Percentiles rank a stretch among this genome's conserved stretches.
phyloP scores from a whole-genome alignment of 2,329 filamentous ascomycete genomes.

The Aspergillus calidoustus region DNA sequence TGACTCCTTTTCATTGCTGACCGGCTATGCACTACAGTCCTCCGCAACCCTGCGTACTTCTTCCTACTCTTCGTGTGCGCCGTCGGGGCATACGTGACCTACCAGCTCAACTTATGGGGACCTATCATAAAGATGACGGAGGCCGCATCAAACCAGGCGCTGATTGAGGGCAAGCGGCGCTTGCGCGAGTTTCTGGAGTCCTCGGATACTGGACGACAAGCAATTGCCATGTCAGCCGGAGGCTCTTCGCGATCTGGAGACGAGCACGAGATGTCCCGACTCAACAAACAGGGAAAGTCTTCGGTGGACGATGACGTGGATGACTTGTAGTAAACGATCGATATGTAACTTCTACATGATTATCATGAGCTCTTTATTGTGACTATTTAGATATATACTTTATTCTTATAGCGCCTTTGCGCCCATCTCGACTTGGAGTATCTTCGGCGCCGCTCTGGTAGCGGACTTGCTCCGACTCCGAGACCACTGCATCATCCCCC shows the following conservation, averaged over 20 bases:
- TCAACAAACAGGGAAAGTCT: slow-evolving; percentile 34
- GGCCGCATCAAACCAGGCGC: slow-evolving; percentile 80
- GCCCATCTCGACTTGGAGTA: background rate
- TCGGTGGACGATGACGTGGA: slow-evolving; percentile 37
- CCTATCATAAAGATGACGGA: slow-evolving; percentile 96
- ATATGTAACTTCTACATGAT: slow-evolving; percentile 20
- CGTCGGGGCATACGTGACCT: slow-evolving; percentile 83
- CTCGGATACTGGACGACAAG: slow-evolving; percentile 82
- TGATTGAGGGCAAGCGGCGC: slow-evolving; percentile 90
- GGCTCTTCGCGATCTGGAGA: slow-evolving; percentile 47
- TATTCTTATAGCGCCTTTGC: slow-evolving; percentile 1
- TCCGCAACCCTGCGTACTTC: slow-evolving; percentile 93
- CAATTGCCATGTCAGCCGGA: slow-evolving; percentile 72
- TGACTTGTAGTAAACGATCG: slow-evolving; percentile 40
- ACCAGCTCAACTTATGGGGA: slow-evolving; percentile 91
- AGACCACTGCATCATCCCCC: slow-evolving; percentile 4
- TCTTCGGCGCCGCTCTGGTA: background rate
- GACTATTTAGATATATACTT: slow-evolving; percentile 10
- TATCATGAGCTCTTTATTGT: slow-evolving; percentile 13
- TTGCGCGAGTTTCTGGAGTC: slow-evolving; percentile 87
- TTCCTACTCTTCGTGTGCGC: slow-evolving; percentile 79
- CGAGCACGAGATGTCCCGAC: slow-evolving; percentile 62
- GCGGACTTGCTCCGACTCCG: slow-evolving; percentile 23
- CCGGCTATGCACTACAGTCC: slow-evolving; percentile 59
- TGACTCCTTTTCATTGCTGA: background rate